Conservation (phyloP, 768 basidiomycete species). For the Pisolithus orientalis region DNA sequence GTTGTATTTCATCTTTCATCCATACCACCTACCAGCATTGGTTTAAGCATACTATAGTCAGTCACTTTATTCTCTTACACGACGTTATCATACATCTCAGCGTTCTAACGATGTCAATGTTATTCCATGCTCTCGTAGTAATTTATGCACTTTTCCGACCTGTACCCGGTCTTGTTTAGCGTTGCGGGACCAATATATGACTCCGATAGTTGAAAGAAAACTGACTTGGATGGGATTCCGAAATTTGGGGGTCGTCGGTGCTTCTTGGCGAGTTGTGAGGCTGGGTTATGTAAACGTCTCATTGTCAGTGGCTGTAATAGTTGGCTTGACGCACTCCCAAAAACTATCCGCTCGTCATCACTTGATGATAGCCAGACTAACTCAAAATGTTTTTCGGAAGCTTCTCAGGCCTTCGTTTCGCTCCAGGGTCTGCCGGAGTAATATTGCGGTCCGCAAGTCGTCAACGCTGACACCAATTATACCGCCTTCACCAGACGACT, state of each 20-base stretch:
- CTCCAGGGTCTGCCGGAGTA: slow-evolving; percentile 34
- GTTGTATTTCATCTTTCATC: slow-evolving; percentile 12
- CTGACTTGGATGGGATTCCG: too few species aligned
- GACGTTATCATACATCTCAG: slow-evolving; percentile 11
- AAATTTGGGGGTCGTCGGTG: too few species aligned
- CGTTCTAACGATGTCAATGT: background rate
- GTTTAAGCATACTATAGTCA: slow-evolving; percentile 24
- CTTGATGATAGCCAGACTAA: slow-evolving; percentile 31
- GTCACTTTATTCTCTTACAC: slow-evolving; percentile 20
- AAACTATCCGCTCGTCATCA: background rate
- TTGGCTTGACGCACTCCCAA: too few species aligned
- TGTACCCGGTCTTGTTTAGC: background rate
- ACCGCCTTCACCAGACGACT: slow-evolving; percentile 61
- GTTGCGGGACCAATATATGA: too few species aligned
- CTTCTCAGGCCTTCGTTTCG: slow-evolving; percentile 29
- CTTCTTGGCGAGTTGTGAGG: background rate
- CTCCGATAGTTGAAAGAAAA: too few species aligned
- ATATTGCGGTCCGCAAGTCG: slow-evolving; percentile 21
- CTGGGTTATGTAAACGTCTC: background rate
- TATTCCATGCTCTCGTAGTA: background rate
- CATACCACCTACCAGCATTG: slow-evolving; percentile 28
- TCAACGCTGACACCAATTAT: slow-evolving; percentile 38
- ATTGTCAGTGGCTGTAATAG: too few species aligned
- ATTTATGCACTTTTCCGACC: background rate
- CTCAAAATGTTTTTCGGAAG: slow-evolving; percentile 38